Percentiles rank a stretch among this genome's conserved stretches.
Conservation (phyloP, 2,329 filamentous ascomycete genomes). For the Ascomycota sp. region DNA sequence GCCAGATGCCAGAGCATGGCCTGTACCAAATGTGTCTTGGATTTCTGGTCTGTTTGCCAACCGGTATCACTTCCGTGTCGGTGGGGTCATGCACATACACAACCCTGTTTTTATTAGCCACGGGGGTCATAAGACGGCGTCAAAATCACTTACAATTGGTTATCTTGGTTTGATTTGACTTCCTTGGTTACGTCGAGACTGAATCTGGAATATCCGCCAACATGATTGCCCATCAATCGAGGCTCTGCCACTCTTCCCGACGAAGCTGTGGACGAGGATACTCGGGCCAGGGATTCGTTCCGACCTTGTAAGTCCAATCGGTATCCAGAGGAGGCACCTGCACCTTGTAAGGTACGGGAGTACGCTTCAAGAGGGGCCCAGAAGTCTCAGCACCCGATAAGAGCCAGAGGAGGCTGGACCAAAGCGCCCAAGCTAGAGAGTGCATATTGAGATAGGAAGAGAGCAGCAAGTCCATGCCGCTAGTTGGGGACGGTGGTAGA, state of each 20-base stretch:
- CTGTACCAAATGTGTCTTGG: slow-evolving; percentile 50
- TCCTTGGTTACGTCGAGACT: slow-evolving; percentile 34
- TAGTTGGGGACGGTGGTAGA: no score
- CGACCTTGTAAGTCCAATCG: slow-evolving; percentile 30
- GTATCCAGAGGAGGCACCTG: slow-evolving; percentile 24
- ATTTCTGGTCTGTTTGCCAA: slow-evolving; percentile 41
- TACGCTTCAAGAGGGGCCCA: neutral
- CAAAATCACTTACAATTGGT: slow-evolving; percentile 25
- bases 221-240: slow-evolving; percentile 36
- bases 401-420: no score
- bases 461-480: no score
- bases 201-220: slow-evolving; percentile 43
- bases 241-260: slow-evolving; percentile 30
- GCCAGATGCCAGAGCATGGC: slow-evolving; percentile 57
- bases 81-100: slow-evolving; percentile 51
- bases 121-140: neutral
- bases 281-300: slow-evolving; percentile 33
- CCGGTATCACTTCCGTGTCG: slow-evolving; percentile 37
- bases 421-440: no score
- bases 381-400: no score
- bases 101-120: slow-evolving; percentile 18
- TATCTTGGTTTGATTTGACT: slow-evolving; percentile 19
- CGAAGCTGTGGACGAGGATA: slow-evolving; percentile 36
- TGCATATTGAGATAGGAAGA: no score
- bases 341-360: slow-evolving; percentile 12